A percentile compares a stretch with the other conserved stretches of the same genome.
phyloP scores from a whole-genome alignment of 2,329 filamentous ascomycete genomes.

The Cytospora piceae region DNA sequence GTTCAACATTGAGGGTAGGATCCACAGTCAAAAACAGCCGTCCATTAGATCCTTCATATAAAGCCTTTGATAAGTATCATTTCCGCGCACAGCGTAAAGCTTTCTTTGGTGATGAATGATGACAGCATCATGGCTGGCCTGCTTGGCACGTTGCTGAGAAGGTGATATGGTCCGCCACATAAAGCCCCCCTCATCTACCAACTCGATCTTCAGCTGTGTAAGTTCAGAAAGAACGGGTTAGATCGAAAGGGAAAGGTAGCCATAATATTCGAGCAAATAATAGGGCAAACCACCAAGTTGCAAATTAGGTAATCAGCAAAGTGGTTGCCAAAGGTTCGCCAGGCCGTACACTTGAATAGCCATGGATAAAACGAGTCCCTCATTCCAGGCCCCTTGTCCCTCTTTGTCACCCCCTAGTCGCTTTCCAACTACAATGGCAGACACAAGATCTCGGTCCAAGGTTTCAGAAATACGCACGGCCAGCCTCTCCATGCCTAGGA shows the following conservation, averaged over 20 bases:
- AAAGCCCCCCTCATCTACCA: not conserved
- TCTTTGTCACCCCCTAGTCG: not conserved
- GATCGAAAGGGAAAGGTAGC: not conserved
- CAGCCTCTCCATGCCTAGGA: not conserved
- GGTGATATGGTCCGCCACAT: not conserved
- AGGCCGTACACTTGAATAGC: not conserved
- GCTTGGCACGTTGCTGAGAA: not conserved
- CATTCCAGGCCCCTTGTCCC: not conserved
- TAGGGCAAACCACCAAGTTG: not conserved
- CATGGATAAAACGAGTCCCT: not conserved
- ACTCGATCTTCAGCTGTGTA: not conserved
- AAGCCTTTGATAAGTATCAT: not conserved
- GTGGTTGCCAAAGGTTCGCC: not conserved
- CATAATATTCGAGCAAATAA: not conserved
- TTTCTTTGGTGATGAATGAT: not conserved
- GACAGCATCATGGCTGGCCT: not conserved
- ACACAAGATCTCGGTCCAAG: not conserved
- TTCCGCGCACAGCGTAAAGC: not conserved
- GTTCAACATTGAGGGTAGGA: not conserved
- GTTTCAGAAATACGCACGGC: not conserved
- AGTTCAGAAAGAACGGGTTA: not conserved
- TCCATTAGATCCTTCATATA: not conserved
- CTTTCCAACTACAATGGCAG: not conserved
- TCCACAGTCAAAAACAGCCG: not conserved
- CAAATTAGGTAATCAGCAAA: too few species aligned